Conservation (phyloP, 1,284 basidiomycete genomes). For the Schizophyllum amplum region DNA sequence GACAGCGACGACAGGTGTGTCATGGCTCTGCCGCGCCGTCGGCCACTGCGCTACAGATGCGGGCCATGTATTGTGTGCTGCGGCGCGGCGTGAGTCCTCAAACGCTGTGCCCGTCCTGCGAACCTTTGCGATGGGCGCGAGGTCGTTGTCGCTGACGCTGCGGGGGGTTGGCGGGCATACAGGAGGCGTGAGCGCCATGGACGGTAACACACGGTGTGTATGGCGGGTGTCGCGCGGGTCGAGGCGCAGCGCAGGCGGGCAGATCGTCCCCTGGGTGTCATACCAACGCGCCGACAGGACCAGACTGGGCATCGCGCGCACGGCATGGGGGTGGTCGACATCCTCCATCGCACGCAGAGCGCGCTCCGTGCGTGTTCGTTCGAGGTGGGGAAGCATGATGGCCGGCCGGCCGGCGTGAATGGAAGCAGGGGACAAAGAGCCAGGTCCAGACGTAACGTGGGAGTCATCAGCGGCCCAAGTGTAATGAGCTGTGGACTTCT, state of each 20-base stretch:
- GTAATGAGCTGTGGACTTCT: neutral
- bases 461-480: neutral
- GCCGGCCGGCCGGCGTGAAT: neutral
- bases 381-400: neutral
- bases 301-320: neutral
- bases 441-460: neutral
- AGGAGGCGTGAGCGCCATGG: neutral
- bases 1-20: neutral
- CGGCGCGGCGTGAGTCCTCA: neutral
- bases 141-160: neutral
- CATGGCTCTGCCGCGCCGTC: neutral
- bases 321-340: neutral
- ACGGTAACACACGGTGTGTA: neutral
- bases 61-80: neutral
- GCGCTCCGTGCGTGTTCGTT: neutral
- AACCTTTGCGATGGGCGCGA: neutral
- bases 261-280: neutral
- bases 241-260: neutral
- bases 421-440: neutral
- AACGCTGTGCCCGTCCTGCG: neutral
- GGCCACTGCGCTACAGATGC: neutral
- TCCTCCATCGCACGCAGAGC: neutral
- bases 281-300: neutral
- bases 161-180: neutral
- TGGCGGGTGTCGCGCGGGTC: neutral